Evolutionary conservation across 768 basidiomycete species (phyloP), one percentile per base, ranked within the genome.

Genomic region (Butyriboletus loyo): DNA sequence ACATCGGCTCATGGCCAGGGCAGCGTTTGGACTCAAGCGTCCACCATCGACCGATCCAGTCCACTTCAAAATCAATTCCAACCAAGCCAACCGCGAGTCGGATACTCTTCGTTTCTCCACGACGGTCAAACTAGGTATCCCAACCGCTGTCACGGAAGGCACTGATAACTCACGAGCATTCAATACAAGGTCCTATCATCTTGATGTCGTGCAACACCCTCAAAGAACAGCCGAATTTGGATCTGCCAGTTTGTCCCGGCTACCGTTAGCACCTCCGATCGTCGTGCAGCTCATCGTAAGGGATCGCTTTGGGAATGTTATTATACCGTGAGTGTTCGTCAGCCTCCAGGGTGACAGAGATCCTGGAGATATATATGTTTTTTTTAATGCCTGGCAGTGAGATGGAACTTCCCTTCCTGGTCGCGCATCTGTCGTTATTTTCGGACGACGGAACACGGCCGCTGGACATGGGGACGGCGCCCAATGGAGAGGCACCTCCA

Each of bases 171-270:
- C 45, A 69, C 53, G 49, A 40, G 22, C 45, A 25, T 32, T 51
- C 57, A 41, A 61, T 46, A 52, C 56, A 61, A 85, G 84, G 70
- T 74, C 82, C 1, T 96, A 94, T 67, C 81, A 86, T 43, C 84
- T 97, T 17, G 85, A 89, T 65, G 83, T 95, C 53, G 79, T 93
- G 25, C 93, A 97, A 62, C 86, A 94, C 54, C 93, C 93, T 10
- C 77, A 81, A 57, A 79, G 80, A 55, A 85, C 89, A 25, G 91
- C 93, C 36, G 90, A 90, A 66, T 93, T 92, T 69, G 86, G 88
- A 42, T 73, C 79, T 45, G 80, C 81, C 21, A 83, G 77, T 50
- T 75, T 93, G 47, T 91, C 89, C 53, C 86, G 90, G 43, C 73
- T 93, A 47, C 89, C 93, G 17, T 75, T 96, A 50, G 85, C 89